Evolutionary conservation across 2,329 filamentous ascomycete genomes (phyloP).

Genomic region (Aspergillus thermomutatus): DNA sequence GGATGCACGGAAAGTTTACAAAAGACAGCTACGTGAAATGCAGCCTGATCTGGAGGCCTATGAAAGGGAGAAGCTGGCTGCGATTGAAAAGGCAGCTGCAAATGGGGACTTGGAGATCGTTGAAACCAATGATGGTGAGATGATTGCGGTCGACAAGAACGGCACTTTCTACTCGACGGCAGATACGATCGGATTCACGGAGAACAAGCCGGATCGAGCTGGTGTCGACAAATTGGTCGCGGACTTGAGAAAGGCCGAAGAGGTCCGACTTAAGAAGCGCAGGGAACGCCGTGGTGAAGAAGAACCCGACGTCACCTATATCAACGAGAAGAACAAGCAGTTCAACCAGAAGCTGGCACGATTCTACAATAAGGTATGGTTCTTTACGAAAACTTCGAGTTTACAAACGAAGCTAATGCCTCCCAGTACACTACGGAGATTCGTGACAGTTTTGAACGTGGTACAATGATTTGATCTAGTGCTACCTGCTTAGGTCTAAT

Average conservation of each 20-base stretch:
- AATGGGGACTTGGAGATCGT: conserved; percentile 86
- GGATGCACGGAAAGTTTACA: conserved; percentile 90
- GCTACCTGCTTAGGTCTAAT: conserved; percentile 17
- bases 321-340: conserved; percentile 99
- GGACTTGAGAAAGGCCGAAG: conserved; percentile 85
- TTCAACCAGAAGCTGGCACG: conserved; percentile 96
- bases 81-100: conserved; percentile 79
- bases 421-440: conserved; percentile 85
- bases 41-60: conserved; percentile 78
- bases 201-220: conserved; percentile 83
- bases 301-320: conserved; percentile 91
- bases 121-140: conserved; percentile 90
- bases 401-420: conserved; percentile 14
- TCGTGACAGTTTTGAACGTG: conserved; percentile 93
- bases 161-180: conserved; percentile 88
- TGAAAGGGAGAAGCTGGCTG: conserved; percentile 77
- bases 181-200: conserved; percentile 73
- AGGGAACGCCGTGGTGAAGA: conserved; percentile 78
- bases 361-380: conserved; percentile 82
- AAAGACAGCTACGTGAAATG: conserved; percentile 78
- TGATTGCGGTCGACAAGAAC: conserved; percentile 89
- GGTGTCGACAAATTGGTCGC: conserved; percentile 83
- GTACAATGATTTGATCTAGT: conserved; percentile 76
- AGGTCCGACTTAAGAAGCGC: conserved; percentile 79
- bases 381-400: neutral